These are phyloP conservation scores for Aspergillus sp. DNA, from an alignment of 2,329 filamentous ascomycete species.

Conservation along the genomic window DNA sequence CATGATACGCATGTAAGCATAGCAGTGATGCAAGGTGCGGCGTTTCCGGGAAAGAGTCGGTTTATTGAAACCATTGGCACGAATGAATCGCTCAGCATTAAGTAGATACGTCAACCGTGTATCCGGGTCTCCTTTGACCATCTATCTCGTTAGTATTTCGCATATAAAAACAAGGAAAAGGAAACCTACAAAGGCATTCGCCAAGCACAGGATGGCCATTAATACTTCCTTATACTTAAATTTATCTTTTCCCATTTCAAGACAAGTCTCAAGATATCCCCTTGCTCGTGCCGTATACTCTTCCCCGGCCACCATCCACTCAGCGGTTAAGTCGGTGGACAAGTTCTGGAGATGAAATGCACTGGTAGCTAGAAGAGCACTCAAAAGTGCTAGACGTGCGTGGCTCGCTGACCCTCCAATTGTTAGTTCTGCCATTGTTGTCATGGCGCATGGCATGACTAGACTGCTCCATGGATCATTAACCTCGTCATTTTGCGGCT, in stretches of 20 bases:
- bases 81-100: constrained; percentile 12
- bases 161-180: too few relatives aligned
- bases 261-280: constrained; percentile 6
- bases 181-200: constrained; percentile 10
- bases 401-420: constrained; percentile 2
- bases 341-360: constrained; percentile 10
- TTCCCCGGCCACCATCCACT: constrained; percentile 1
- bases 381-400: constrained; percentile 6
- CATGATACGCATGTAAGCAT: constrained; percentile 17
- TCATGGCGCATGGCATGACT: constrained; percentile 10
- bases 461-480: constrained; percentile 8
- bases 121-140: constrained; percentile 11
- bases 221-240: constrained; percentile 14
- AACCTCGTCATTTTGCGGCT: constrained; percentile 1
- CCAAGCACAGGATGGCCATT: constrained; percentile 12
- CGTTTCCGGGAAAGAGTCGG: constrained; percentile 9
- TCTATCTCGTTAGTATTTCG: constrained; percentile 3
- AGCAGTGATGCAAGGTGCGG: constrained; percentile 13
- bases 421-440: constrained; percentile 7
- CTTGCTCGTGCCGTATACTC: constrained; percentile 6
- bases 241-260: constrained; percentile 3
- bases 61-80: constrained; percentile 8
- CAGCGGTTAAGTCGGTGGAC: not conserved
- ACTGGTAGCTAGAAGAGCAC: constrained; percentile 10
- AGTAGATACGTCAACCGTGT: constrained; percentile 9